Evolutionary conservation across 306 rosid species (phyloP).

Genomic region (Alnus glutinosa): DNA sequence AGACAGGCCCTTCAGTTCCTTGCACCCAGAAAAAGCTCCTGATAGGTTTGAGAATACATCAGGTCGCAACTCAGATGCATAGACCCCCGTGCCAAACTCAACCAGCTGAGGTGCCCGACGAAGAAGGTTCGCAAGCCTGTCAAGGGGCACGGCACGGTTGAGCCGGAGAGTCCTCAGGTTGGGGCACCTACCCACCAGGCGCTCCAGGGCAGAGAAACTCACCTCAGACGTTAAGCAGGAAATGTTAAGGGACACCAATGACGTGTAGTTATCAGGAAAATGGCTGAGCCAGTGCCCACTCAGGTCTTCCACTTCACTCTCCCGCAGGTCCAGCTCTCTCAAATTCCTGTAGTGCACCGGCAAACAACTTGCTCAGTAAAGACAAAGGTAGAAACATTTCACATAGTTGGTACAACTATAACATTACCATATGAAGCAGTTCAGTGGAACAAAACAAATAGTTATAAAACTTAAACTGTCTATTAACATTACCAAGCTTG

Average conservation of each 20-base stretch:
- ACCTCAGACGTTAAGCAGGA: constrained; percentile 80
- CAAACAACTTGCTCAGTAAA: constrained; percentile 6
- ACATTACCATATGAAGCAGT: neutral
- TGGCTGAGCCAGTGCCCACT: constrained; percentile 94
- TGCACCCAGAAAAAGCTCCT: constrained; percentile 56
- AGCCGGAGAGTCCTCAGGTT: constrained; percentile 80
- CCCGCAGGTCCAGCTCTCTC: constrained; percentile 84
- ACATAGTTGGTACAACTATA: neutral
- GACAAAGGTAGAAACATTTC: constrained; percentile 14
- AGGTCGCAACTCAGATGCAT: constrained; percentile 62
- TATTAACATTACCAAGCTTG: neutral
- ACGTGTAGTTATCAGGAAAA: constrained; percentile 85
- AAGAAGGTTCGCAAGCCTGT: constrained; percentile 62
- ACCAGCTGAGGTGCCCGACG: constrained; percentile 68
- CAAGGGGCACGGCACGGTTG: constrained; percentile 81
- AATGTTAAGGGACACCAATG: constrained; percentile 84
- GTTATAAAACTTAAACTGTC: neutral
- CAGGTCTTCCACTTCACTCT: constrained; percentile 86
- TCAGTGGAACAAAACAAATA: neutral
- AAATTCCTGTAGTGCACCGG: constrained; percentile 66
- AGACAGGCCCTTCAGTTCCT: constrained; percentile 64
- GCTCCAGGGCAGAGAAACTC: constrained; percentile 78
- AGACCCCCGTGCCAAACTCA: constrained; percentile 84
- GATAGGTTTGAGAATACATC: constrained; percentile 61
- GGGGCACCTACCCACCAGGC: constrained; percentile 77